A percentile compares a stretch with the other conserved stretches of the same genome.
These are phyloP conservation scores for Cyclotella cryptica DNA, from an alignment of 108 stramenopile species.

Conservation along the genomic window DNA sequence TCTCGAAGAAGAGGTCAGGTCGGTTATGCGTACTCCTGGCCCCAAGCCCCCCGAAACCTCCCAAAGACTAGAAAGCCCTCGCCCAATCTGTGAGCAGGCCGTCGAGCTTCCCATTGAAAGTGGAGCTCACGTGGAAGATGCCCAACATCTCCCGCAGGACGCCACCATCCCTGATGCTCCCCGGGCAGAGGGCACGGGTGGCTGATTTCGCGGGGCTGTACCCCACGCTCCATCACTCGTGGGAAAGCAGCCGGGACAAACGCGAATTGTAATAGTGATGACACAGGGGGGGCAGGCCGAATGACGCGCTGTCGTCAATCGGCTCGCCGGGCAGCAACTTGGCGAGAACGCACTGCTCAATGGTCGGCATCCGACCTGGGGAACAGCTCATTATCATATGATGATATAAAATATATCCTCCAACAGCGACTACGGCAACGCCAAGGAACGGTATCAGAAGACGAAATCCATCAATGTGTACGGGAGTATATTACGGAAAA, in stretches of 20 bases:
- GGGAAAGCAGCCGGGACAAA: constrained; percentile 3
- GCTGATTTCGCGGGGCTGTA: background rate
- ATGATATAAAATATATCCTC: too few species aligned
- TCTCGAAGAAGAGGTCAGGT: too few species aligned
- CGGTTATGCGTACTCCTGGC: too few species aligned
- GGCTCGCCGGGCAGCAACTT: background rate
- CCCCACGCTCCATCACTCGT: background rate
- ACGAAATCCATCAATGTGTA: too few species aligned
- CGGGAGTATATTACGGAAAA: too few species aligned
- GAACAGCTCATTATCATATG: background rate
- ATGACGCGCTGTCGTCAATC: background rate
- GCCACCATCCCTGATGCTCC: background rate
- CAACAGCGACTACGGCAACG: too few species aligned
- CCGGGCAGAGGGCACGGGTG: background rate
- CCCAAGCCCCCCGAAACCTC: too few species aligned
- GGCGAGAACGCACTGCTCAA: background rate
- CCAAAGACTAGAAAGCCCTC: too few species aligned
- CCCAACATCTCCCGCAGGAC: too few species aligned
- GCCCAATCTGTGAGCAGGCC: too few species aligned
- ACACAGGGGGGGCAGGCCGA: background rate
- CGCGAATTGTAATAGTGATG: background rate
- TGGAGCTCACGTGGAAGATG: background rate
- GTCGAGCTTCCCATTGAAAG: background rate
- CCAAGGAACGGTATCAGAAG: too few species aligned
- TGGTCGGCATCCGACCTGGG: background rate